Percentiles rank a stretch among this genome's conserved stretches.
Evolutionary conservation across 352 stramenopile genomes (phyloP).

Genomic region (Globisporangium yorkense): DNA sequence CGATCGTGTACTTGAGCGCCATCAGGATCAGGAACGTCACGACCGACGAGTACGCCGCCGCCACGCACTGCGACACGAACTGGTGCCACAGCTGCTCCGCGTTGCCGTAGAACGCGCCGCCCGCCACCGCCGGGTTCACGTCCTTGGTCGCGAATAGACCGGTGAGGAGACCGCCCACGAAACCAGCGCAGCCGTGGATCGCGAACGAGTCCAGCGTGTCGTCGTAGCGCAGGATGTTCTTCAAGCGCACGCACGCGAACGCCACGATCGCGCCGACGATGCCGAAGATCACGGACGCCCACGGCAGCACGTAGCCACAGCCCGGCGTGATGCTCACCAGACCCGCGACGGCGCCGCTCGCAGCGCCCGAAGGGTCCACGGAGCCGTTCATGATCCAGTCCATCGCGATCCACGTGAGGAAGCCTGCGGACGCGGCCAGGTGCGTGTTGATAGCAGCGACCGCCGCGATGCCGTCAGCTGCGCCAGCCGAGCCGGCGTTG

Average conservation of each 20-base stretch:
- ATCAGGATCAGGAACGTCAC: slow-evolving; percentile 70
- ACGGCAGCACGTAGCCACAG: slow-evolving; percentile 67
- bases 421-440: slow-evolving; percentile 48
- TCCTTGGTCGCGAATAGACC: slow-evolving; percentile 52
- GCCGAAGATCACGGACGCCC: slow-evolving; percentile 66
- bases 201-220: slow-evolving; percentile 79
- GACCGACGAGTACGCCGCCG: slow-evolving; percentile 56
- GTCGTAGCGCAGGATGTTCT: slow-evolving; percentile 67
- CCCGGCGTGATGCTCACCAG: slow-evolving; percentile 66
- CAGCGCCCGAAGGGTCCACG: slow-evolving; percentile 57
- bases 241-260: slow-evolving; percentile 54
- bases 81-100: slow-evolving; percentile 21
- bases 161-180: slow-evolving; percentile 56
- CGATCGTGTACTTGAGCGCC: slow-evolving; percentile 62
- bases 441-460: slow-evolving; percentile 74
- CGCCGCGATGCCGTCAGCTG: slow-evolving; percentile 56
- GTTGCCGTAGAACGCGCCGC: slow-evolving; percentile 28
- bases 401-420: slow-evolving; percentile 62
- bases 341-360: slow-evolving; percentile 54
- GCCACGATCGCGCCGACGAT: slow-evolving; percentile 46
- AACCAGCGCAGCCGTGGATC: slow-evolving; percentile 62
- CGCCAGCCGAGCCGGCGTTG: slow-evolving; percentile 61
- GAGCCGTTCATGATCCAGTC: slow-evolving; percentile 48
- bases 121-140: slow-evolving; percentile 27
- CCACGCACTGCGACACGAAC: slow-evolving; percentile 35